Percentiles rank a stretch among this genome's conserved stretches.
Conservation (phyloP, 2,329 filamentous ascomycete genomes). For the Didymella arachidicola region DNA sequence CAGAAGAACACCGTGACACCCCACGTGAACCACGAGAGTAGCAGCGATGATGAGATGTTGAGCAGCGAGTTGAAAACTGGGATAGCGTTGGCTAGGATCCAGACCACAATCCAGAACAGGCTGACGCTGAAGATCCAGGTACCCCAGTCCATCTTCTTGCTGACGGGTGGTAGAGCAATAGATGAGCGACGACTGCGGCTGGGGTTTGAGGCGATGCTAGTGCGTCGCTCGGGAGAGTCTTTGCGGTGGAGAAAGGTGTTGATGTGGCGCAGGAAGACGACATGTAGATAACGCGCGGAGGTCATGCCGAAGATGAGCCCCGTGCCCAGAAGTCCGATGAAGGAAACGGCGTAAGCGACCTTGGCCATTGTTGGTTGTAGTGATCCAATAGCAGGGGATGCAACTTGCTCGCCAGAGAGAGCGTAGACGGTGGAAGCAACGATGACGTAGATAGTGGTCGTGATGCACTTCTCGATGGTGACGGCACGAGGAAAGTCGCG, state of each 20-base stretch:
- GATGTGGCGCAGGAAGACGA: conserved; percentile 35
- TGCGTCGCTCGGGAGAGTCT: conserved; percentile 14
- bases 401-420: conserved; percentile 37
- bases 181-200: conserved; percentile 30
- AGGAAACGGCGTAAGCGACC: conserved; percentile 32
- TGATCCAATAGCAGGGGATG: conserved; percentile 35
- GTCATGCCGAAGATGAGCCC: conserved; percentile 39
- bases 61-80: conserved; percentile 39
- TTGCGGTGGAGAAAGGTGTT: conserved; percentile 24
- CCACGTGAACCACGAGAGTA: conserved; percentile 41
- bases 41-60: conserved; percentile 36
- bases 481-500: conserved; percentile 38
- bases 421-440: conserved; percentile 37
- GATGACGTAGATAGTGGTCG: conserved; percentile 32
- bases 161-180: conserved; percentile 22
- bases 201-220: conserved; percentile 18
- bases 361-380: conserved; percentile 34
- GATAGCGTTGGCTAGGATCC: conserved; percentile 41
- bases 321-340: conserved; percentile 36
- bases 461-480: conserved; percentile 37
- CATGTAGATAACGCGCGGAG: conserved; percentile 32
- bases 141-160: conserved; percentile 29
- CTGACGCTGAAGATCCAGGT: conserved; percentile 36
- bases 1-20: conserved; percentile 41
- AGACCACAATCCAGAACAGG: conserved; percentile 38